Conservation (phyloP, 805 yeast genomes). For the Cyberlindnera bimundalis region DNA sequence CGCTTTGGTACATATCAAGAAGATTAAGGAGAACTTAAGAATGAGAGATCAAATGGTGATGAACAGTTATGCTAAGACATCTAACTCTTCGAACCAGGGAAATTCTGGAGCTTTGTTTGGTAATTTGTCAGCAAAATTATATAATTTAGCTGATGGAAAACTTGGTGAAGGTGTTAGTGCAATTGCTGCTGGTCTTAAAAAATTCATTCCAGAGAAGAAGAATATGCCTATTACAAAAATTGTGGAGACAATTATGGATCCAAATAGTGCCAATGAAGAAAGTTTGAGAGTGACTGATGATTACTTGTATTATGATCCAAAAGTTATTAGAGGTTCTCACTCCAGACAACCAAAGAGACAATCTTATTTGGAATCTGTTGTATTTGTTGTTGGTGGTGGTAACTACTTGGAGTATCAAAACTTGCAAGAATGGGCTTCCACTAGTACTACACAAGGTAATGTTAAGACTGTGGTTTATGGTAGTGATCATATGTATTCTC, state of each 20-base stretch:
- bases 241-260: constrained; percentile 90
- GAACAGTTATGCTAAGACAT: constrained; percentile 32
- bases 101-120: constrained; percentile 57
- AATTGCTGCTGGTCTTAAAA: constrained; percentile 82
- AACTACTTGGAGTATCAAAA: constrained; percentile 92
- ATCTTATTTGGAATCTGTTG: constrained; percentile 74
- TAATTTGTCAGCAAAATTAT: constrained; percentile 71
- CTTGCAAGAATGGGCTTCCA: constrained; percentile 79
- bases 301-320: constrained; percentile 87
- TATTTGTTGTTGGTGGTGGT: constrained; percentile 96
- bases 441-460: constrained; percentile 34
- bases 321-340: constrained; percentile 79
- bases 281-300: constrained; percentile 80
- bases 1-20: constrained; percentile 70
- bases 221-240: constrained; percentile 86
- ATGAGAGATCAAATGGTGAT: constrained; percentile 39
- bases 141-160: constrained; percentile 78
- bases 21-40: constrained; percentile 74
- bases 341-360: constrained; percentile 86
- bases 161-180: constrained; percentile 88
- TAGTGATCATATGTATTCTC: constrained; percentile 72
- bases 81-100: constrained; percentile 22
- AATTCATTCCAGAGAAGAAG: constrained; percentile 81
- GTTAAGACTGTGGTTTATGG: constrained; percentile 76
- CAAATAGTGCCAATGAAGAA: constrained; percentile 56